These are phyloP conservation scores for Lactarius vividus DNA, from an alignment of 768 basidiomycete genomes.

Conservation along the genomic window DNA sequence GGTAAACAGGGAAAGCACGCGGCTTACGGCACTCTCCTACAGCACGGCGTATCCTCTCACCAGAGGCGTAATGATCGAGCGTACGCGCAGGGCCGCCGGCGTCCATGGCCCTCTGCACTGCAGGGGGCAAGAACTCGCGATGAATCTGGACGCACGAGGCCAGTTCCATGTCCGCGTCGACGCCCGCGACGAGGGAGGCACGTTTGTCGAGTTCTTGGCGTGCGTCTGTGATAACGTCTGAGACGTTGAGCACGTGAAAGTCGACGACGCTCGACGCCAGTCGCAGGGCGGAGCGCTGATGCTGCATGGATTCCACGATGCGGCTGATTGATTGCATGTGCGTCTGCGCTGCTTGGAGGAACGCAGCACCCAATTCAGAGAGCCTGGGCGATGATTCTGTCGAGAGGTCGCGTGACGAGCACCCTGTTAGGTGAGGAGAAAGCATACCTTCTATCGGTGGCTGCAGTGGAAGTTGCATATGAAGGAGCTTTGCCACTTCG, in stretches of 20 bases:
- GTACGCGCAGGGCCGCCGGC: slow-evolving; percentile 64
- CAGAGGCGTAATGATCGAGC: slow-evolving; percentile 76
- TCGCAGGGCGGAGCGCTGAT: slow-evolving; percentile 65
- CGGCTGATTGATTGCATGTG: slow-evolving; percentile 62
- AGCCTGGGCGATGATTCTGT: slow-evolving; percentile 62
- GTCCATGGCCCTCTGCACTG: slow-evolving; percentile 65
- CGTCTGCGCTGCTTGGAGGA: slow-evolving; percentile 55
- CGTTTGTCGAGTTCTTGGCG: slow-evolving; percentile 67
- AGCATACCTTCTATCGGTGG: slow-evolving; percentile 64
- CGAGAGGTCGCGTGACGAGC: not conserved
- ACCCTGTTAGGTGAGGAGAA: not conserved
- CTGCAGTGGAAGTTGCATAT: slow-evolving; percentile 56
- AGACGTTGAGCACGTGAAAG: slow-evolving; percentile 63
- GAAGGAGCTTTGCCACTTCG: slow-evolving; percentile 59
- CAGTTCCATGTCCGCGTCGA: slow-evolving; percentile 70
- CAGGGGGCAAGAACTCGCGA: slow-evolving; percentile 66
- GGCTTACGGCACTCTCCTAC: slow-evolving; percentile 66
- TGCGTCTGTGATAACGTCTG: slow-evolving; percentile 58
- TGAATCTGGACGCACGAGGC: slow-evolving; percentile 65
- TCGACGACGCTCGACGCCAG: slow-evolving; percentile 71
- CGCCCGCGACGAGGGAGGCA: slow-evolving; percentile 52
- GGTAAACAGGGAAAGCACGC: slow-evolving; percentile 3
- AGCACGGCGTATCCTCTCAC: slow-evolving; percentile 73
- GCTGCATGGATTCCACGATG: slow-evolving; percentile 49
- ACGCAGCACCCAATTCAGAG: slow-evolving; percentile 60